Evolutionary conservation across 2,329 filamentous ascomycete genomes (phyloP).

Genomic region (Fusarium mundagurra): DNA sequence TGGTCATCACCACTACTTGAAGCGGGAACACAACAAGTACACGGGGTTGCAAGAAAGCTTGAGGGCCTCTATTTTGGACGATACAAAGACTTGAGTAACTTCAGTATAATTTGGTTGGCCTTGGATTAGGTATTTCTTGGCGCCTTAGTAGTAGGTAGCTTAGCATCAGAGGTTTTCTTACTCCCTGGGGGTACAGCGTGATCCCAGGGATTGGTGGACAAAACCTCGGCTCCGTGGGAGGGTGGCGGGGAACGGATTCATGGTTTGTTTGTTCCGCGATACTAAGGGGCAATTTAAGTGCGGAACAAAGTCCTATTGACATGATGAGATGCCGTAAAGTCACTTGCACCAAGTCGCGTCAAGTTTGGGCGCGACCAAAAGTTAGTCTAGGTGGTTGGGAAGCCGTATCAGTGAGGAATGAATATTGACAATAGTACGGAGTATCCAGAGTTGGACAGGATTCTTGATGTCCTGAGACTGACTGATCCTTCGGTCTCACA

Average conservation of each 20-base stretch:
- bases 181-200: neutral
- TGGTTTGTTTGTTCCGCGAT: constrained; percentile 40
- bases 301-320: constrained; percentile 38
- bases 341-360: constrained; percentile 20
- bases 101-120: neutral
- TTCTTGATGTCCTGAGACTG: neutral
- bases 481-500: constrained; percentile 24
- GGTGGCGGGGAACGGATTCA: constrained; percentile 43
- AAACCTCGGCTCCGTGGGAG: constrained; percentile 44
- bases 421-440: neutral
- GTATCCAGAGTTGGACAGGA: neutral
- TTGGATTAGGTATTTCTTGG: neutral
- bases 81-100: neutral
- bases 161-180: neutral
- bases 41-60: neutral
- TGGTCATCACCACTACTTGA: constrained; percentile 11
- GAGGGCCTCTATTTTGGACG: neutral
- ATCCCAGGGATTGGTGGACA: constrained; percentile 35
- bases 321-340: constrained; percentile 40
- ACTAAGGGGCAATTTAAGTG: constrained; percentile 40
- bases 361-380: constrained; percentile 30
- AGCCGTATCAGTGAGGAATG: neutral
- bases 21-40: constrained; percentile 35
- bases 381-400: constrained; percentile 11
- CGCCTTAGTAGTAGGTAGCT: neutral